Base-by-base conservation (phyloP, 2,329 filamentous ascomycete species). In the Fusarium continuum region DNA sequence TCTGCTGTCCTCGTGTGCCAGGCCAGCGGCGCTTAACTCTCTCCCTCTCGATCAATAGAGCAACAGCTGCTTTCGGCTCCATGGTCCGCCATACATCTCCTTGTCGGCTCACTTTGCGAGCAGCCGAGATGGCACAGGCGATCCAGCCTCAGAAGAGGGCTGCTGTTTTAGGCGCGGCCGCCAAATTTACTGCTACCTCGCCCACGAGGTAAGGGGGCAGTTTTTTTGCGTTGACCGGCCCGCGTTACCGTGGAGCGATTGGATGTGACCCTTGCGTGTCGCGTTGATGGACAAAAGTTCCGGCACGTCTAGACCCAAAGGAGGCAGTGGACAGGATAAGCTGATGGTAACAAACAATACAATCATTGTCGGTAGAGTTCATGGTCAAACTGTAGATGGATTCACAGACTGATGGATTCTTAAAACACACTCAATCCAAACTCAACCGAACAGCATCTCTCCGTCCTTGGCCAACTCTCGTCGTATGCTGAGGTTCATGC, bases 171-270 rank as follows among this genome's bases (percentile, higher is more conserved):
- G 50, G 17, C 55, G 48, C 38, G 60, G 34, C 28, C 38, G 26
- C 41, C 31, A 53, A 32, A 49, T 47, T 41, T 25, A 28, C 20
- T 62, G 17, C 11, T 13, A 17, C 44, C 44, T 48, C 14, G 36
- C 35, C 16, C 31, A 19, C 22, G 45, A 49, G 36, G 39, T 23
- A 44, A 49, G 28, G 31, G 41, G 35, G 17, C 40, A 38, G 29
- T 22, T 39, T 22, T 39, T 14, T 25, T 36, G 9, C 46, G 32
- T 8, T 56, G 20, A n/a, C 17, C 64, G 64, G 64, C 29, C 64
- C 64, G 64, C 16, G 11, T 28, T 61, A 35, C 64, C 64, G 64
- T 17, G 17, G 19, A 17, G 39, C 40, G 25, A 53, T 54, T 64
- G 60, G 63, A 10, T n/a, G 22, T 17, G 26, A 57, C 40, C 55